phyloP scores from a whole-genome alignment of 1,284 basidiomycete species.

The Ceratobasidium sp. region DNA sequence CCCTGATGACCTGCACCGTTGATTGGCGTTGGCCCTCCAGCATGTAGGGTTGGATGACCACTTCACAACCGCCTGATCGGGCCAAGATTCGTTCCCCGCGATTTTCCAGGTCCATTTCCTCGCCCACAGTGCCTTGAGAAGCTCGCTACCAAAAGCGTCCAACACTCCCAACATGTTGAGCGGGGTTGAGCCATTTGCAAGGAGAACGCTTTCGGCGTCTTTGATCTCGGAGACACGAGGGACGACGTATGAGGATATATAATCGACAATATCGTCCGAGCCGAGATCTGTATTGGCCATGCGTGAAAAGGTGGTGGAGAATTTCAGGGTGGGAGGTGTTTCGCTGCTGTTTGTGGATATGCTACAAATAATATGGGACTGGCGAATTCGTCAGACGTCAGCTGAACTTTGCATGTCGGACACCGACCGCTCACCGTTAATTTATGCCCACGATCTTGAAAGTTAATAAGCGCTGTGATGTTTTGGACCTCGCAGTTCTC shows the following conservation, averaged over 20 bases:
- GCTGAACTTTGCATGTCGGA: too few species aligned
- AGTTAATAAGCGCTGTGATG: slow-evolving; percentile 34
- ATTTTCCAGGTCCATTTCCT: slow-evolving; percentile 38
- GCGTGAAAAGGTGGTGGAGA: slow-evolving; percentile 38
- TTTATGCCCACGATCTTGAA: slow-evolving; percentile 29
- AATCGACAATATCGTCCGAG: slow-evolving; percentile 34
- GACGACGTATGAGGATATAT: slow-evolving; percentile 38
- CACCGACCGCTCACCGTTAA: slow-evolving; percentile 17
- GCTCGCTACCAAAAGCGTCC: slow-evolving; percentile 32
- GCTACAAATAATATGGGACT: slow-evolving; percentile 34
- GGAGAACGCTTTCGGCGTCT: slow-evolving; percentile 17
- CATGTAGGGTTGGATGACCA: slow-evolving; percentile 18
- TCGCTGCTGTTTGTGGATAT: slow-evolving; percentile 1
- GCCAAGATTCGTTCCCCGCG: slow-evolving; percentile 23
- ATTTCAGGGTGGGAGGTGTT: slow-evolving; percentile 15
- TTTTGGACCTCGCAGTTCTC: slow-evolving; percentile 31
- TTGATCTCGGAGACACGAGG: slow-evolving; percentile 17
- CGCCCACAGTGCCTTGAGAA: slow-evolving; percentile 37
- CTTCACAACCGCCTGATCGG: slow-evolving; percentile 37
- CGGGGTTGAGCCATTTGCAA: neutral
- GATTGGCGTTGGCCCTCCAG: neutral
- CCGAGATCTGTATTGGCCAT: slow-evolving; percentile 42
- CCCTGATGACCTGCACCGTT: neutral
- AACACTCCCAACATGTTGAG: slow-evolving; percentile 38
- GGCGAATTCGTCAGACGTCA: neutral